phyloP scores from a whole-genome alignment of 768 basidiomycete species.

The Tylopilus vinaceipallidus region DNA sequence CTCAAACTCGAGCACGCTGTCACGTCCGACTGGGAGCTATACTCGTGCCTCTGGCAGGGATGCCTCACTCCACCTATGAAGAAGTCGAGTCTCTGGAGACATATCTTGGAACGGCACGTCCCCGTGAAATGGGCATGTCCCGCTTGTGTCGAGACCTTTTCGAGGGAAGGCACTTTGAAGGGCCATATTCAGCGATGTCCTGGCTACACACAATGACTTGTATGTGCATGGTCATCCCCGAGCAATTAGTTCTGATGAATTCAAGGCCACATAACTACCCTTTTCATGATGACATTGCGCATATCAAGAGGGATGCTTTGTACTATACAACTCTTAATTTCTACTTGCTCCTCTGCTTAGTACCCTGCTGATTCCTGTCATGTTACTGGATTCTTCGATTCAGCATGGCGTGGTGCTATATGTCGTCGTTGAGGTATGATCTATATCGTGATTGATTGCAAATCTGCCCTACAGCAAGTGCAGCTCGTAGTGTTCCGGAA shows the following conservation, averaged over 20 bases:
- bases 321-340: neutral
- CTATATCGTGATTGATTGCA: neutral
- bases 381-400: neutral
- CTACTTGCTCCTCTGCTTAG: neutral
- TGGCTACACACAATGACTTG: neutral
- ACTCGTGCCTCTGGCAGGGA: slow-evolving; percentile 10
- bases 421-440: slow-evolving; percentile 16
- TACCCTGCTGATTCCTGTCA: neutral
- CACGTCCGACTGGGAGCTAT: neutral
- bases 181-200: neutral
- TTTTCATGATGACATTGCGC: neutral
- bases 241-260: neutral
- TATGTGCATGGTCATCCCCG: neutral
- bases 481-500: neutral
- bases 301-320: neutral
- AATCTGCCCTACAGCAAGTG: neutral
- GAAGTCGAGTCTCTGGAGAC: slow-evolving; percentile 9
- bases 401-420: neutral
- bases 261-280: neutral
- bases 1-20: slow-evolving; percentile 3
- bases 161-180: neutral
- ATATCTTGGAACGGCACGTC: slow-evolving; percentile 11
- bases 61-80: slow-evolving; percentile 3
- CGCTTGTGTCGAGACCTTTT: neutral
- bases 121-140: slow-evolving; percentile 14